These are phyloP conservation scores for Lasiodiplodia hormozganensis DNA, from an alignment of 2,329 filamentous ascomycete species.

Conservation along the genomic window DNA sequence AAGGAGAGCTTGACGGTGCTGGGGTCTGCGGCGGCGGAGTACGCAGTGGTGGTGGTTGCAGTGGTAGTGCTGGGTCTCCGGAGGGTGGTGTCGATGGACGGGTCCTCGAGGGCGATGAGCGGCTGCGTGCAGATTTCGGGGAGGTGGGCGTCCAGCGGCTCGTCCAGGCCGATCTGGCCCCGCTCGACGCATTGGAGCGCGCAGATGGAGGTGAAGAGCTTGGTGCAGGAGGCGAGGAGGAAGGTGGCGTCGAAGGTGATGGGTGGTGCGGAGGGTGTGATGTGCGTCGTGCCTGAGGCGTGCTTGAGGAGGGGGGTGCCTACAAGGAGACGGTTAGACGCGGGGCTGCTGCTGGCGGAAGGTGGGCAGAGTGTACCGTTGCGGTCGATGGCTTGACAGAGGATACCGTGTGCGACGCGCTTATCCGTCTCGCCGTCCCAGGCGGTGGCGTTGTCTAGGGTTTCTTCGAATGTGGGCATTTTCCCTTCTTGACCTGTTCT, in stretches of 20 bases:
- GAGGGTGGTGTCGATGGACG: background rate
- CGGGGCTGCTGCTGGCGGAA: background rate
- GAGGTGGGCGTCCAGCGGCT: conserved; percentile 30
- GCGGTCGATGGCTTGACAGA: background rate
- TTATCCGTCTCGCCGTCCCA: background rate
- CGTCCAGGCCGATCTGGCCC: conserved; percentile 41
- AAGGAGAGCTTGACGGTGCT: conserved; percentile 25
- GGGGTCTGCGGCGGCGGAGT: no score
- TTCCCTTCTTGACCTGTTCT: conserved; percentile 36
- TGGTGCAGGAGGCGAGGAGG: conserved; percentile 45
- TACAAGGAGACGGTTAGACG: background rate
- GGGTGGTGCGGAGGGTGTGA: background rate
- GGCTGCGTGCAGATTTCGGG: conserved; percentile 36
- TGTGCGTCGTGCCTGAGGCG: background rate
- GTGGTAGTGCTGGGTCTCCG: background rate
- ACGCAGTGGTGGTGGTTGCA: no score
- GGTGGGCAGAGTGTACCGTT: background rate
- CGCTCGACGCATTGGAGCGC: conserved; percentile 45
- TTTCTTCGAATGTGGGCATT: conserved; percentile 4
- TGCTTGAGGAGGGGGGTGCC: conserved; percentile 4
- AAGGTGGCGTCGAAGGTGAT: background rate
- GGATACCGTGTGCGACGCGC: background rate
- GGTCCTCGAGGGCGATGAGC: conserved; percentile 17
- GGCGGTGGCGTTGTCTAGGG: background rate
- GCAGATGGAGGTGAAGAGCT: conserved; percentile 46